Base-by-base conservation (phyloP, 352 stramenopile species). In the Lagenidium giganteum region DNA sequence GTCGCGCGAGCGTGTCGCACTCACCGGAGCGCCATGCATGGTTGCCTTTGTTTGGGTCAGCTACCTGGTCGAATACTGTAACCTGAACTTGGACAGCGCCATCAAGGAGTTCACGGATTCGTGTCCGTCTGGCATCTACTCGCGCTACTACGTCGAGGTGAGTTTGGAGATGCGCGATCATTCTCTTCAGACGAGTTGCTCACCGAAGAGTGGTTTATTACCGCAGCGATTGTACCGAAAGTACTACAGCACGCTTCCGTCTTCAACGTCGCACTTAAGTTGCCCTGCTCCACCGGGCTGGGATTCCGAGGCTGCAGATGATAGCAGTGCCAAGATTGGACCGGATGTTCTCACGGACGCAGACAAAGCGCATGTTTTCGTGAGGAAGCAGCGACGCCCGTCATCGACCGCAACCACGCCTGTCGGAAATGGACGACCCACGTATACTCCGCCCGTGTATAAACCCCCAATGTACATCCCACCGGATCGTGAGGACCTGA, bases 171-270 rank as follows among this genome's bases (percentile, higher is more conserved):
- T 20, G 4, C 32, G 18, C 14, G 56, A 6, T 31, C 41, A 26
- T n/a, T 34, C n/a, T 43, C 49, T 48, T 47, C 8, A 21, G 31
- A 42, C 34, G 2, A 1, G 4, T 29, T 51, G 14, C n/a, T n/a
- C n/a, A n/a, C n/a, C n/a, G n/a, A n/a, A n/a, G n/a, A n/a, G n/a
- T n/a, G n/a, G n/a, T n/a, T n/a, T n/a, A n/a, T n/a, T n/a, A n/a
- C n/a, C n/a, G n/a, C 38, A 87, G 64, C 55, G 55, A 47, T 44
- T 94, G 34, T 94, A 91, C 21, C 69, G 76, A 25, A 91, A 86
- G 56, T 94, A 92, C 43, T 88, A 74, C 32, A 71, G 56, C 8
- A 90, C 76, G 12, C 52, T 94, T 12, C 53, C 70, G 31, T 78
- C 76, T 18, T 56, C 70, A 17, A 54, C 67, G 7, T 61, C 61